Percentiles rank a stretch among this genome's conserved stretches.
Conservation (phyloP, 108 stramenopile genomes). For the Pseudonitzschia delicatissima region DNA sequence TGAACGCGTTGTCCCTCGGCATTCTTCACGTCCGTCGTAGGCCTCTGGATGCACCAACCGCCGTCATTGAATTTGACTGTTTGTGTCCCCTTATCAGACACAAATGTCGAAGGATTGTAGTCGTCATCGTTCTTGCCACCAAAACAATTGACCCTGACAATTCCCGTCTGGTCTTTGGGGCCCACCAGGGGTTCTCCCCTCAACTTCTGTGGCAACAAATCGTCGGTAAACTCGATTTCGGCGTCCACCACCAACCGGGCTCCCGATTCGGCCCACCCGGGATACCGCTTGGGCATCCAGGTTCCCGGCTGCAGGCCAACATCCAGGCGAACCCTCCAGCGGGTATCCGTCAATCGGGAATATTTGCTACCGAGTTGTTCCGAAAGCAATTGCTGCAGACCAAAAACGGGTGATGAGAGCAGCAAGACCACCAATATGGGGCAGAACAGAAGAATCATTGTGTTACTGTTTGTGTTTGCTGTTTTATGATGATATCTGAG, state of each 20-base stretch:
- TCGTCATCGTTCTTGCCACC: background rate
- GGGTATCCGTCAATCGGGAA: conserved; percentile 13
- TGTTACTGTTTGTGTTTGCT: too few species aligned
- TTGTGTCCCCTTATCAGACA: conserved; percentile 27
- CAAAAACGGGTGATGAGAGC: background rate
- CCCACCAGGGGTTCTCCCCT: conserved; percentile 8
- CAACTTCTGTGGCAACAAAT: background rate
- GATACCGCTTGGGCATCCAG: conserved; percentile 34
- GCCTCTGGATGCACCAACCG: conserved; percentile 33
- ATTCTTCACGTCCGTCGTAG: conserved; percentile 17
- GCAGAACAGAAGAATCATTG: background rate
- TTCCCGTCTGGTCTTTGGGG: conserved; percentile 5
- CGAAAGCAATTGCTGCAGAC: background rate
- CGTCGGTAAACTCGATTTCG: conserved; percentile 25
- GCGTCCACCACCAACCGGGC: conserved; percentile 21
- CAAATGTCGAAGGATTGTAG: conserved; percentile 24
- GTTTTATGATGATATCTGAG: too few species aligned
- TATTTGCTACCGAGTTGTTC: background rate
- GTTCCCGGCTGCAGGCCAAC: conserved; percentile 32
- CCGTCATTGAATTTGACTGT: conserved; percentile 20
- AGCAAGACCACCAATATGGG: background rate
- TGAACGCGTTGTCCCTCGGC: conserved; percentile 19
- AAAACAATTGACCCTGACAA: conserved; percentile 3
- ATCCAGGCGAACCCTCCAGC: conserved; percentile 25
- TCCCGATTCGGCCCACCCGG: conserved; percentile 38